A percentile compares a stretch with the other conserved stretches of the same genome.
Evolutionary conservation across 768 basidiomycete genomes (phyloP).

Genomic region (Suillus occidentalis): DNA sequence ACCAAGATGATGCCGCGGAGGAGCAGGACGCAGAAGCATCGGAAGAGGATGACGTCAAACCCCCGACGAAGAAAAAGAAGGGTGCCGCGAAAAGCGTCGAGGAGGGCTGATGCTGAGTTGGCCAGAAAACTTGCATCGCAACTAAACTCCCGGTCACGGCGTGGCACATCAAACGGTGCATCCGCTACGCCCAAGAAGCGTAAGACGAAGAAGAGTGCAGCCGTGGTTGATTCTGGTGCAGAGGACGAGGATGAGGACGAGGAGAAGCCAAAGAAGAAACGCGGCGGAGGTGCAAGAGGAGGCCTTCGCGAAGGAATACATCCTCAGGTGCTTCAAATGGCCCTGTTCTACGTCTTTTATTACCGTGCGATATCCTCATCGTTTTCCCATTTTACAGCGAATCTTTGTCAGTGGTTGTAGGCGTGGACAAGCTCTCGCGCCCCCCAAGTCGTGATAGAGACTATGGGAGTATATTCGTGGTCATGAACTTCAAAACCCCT

Average conservation of each 20-base stretch:
- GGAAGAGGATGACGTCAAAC: conserved; percentile 21
- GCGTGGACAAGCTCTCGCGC: conserved; percentile 69
- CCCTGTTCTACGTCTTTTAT: conserved; percentile 9
- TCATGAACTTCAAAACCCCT: conserved; percentile 81
- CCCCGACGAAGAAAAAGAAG: conserved; percentile 37
- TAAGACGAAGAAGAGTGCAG: conserved; percentile 56
- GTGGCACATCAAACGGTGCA: conserved; percentile 42
- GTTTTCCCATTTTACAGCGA: conserved; percentile 44
- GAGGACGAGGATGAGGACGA: conserved; percentile 49
- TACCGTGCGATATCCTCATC: conserved; percentile 1
- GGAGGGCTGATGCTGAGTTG: conserved; percentile 66
- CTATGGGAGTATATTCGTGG: conserved; percentile 89
- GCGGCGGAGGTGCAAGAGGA: conserved; percentile 56
- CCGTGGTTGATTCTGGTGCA: conserved; percentile 43
- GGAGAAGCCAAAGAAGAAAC: conserved; percentile 48
- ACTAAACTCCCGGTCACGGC: conserved; percentile 61
- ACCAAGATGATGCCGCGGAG: conserved; percentile 11
- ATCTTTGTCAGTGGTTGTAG: conserved; percentile 68
- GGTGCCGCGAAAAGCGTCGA: conserved; percentile 47
- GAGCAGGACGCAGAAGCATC: conserved; percentile 20
- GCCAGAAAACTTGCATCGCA: conserved; percentile 71
- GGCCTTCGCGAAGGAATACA: conserved; percentile 80
- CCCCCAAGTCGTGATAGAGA: conserved; percentile 89
- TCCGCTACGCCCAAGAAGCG: conserved; percentile 43
- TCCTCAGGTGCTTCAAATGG: conserved; percentile 53